Conservation (phyloP, 139 green algal species). For the Micromonas commoda region DNA sequence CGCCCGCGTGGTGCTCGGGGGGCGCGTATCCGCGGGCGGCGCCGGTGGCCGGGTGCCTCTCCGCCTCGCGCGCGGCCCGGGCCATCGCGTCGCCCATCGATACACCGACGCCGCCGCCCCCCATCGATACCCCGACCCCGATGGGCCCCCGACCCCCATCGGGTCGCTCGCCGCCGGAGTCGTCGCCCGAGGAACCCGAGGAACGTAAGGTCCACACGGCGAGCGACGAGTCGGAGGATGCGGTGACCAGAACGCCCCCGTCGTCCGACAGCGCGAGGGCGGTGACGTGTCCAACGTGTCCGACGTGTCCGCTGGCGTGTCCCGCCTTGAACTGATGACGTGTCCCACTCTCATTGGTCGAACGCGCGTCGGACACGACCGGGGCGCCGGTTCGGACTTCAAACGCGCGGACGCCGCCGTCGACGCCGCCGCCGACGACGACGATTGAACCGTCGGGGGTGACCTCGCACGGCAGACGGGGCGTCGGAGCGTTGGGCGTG, state of each 20-base stretch:
- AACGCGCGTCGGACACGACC: too few relatives aligned
- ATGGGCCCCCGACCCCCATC: neutral
- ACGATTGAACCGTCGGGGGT: neutral
- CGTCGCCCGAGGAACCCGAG: too few relatives aligned
- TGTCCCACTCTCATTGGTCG: too few relatives aligned
- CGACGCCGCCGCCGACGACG: neutral
- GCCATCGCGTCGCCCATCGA: neutral
- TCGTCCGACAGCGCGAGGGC: neutral
- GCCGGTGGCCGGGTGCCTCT: neutral
- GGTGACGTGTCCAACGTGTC: neutral
- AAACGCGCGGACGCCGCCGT: neutral
- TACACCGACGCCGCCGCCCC: neutral
- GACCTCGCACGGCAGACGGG: neutral
- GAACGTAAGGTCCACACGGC: slow-evolving; percentile 1
- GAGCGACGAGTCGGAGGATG: neutral
- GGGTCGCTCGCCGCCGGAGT: too few relatives aligned
- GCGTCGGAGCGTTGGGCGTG: too few relatives aligned
- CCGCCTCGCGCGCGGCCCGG: neutral
- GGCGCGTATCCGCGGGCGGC: neutral
- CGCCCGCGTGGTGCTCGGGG: neutral
- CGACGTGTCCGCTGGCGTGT: neutral
- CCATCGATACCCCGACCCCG: neutral
- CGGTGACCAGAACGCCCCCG: neutral
- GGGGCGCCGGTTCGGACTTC: too few relatives aligned
- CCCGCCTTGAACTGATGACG: too few relatives aligned